Evolutionary conservation across 1,284 basidiomycete species (phyloP).

Genomic region (Sanghuangporus baumii): DNA sequence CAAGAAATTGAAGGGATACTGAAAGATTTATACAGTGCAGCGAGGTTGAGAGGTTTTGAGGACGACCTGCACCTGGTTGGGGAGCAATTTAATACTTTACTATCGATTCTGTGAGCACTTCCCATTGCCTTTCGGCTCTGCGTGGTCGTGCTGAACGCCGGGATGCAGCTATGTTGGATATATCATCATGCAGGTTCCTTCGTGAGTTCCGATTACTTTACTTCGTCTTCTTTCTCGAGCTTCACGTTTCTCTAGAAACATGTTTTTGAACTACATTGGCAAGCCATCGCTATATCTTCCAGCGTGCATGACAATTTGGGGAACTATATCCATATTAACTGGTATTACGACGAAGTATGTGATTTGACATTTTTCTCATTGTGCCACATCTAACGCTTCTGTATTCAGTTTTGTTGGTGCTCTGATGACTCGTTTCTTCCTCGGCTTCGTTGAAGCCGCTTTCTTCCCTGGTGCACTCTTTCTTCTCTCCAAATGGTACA

Average conservation of each 20-base stretch:
- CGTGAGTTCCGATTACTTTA: slow-evolving; percentile 4
- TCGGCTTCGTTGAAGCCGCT: slow-evolving; percentile 37
- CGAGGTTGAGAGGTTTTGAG: slow-evolving; percentile 66
- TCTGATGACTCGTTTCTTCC: slow-evolving; percentile 39
- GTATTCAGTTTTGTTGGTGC: slow-evolving; percentile 28
- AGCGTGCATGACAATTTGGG: slow-evolving; percentile 32
- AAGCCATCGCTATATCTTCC: slow-evolving; percentile 31
- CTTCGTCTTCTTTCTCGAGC: slow-evolving; percentile 23
- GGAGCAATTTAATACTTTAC: slow-evolving; percentile 61
- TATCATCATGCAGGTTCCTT: slow-evolving; percentile 25
- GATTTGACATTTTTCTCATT: neutral
- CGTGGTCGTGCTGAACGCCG: slow-evolving; percentile 24
- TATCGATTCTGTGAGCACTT: slow-evolving; percentile 49
- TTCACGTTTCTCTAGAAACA: slow-evolving; percentile 9
- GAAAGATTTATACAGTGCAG: slow-evolving; percentile 40
- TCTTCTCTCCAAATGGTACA: slow-evolving; percentile 69
- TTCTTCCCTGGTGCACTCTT: slow-evolving; percentile 35
- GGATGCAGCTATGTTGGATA: slow-evolving; percentile 32
- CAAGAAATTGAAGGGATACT: neutral
- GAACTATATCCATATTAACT: slow-evolving; percentile 26
- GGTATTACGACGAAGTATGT: slow-evolving; percentile 15
- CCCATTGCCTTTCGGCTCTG: neutral
- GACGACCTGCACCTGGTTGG: slow-evolving; percentile 61
- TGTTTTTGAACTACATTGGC: slow-evolving; percentile 18
- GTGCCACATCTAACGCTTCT: neutral